Evolutionary conservation across 352 stramenopile species (phyloP), one percentile per base, ranked within the genome.

Genomic region (Pythium biforme): DNA sequence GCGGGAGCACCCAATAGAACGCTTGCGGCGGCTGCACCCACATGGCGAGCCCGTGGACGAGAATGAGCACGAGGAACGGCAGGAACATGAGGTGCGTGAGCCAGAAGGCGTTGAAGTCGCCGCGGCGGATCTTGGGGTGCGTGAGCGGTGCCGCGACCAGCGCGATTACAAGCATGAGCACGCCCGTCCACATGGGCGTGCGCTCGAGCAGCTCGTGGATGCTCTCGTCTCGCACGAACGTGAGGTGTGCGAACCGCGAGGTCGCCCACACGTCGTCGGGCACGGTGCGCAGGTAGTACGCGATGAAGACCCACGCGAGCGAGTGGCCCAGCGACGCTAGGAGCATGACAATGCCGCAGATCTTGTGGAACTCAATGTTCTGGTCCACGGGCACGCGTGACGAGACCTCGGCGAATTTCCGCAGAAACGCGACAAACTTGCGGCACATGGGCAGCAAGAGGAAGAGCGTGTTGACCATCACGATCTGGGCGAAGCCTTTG

Each of bases 21-120:
- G 83, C 79, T 27, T 73, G 80, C 45, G 66, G 55, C 15, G 65
- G 74, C 31, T 76, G 74, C 14, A 92, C 71, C 83, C 83, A 94
- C 43, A 79, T 88, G 15, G 69, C 58, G n/a, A 76, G 73, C 25
- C 81, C 82, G 57, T 92, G 82, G 59, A 92, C 78, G 27, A 66
- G 71, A 19, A 43, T 43, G 25, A 90, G 40, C 23, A 91, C 68
- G 15, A 95, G 8, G 26, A 93, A 43, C 37, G 55, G 60, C 93
- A 93, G 4, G 52, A 92, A 90, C 11, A 91, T 73, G 81, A 92
- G 89, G 72, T 94, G 85, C 56, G 79, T 86, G 75, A 82, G 88
- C 83, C 81, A 92, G 55, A 94, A 94, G 15, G 86, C 47, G 64
- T 91, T 91, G 70, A 92, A 94, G 29, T 76, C 76, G 54, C 83